These are phyloP conservation scores for Pseudoturritis turrita DNA, from an alignment of 345 rosid species.

Conservation along the genomic window DNA sequence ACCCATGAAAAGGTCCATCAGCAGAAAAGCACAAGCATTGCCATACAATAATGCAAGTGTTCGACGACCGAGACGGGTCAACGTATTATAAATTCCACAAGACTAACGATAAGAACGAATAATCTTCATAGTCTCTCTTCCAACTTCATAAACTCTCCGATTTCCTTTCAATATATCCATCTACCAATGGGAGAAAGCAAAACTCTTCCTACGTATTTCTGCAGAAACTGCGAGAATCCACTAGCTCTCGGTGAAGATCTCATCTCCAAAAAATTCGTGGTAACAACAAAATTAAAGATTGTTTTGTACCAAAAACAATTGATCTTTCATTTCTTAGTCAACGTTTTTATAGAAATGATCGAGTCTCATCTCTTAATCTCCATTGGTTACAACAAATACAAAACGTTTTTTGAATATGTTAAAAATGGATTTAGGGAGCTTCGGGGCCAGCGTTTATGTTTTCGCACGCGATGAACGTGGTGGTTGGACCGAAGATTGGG, in stretches of 20 bases:
- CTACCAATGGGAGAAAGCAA: constrained; percentile 19
- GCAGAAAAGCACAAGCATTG: neutral
- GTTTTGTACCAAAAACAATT: neutral
- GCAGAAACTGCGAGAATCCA: constrained; percentile 65
- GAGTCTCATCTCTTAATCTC: neutral
- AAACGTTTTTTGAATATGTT: neutral
- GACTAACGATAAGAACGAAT: constrained; percentile 1
- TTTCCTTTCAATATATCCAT: neutral
- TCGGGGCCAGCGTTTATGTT: constrained; percentile 76
- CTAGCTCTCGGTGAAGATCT: constrained; percentile 78
- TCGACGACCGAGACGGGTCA: neutral
- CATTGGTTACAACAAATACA: neutral
- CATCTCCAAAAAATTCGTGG: constrained; percentile 51
- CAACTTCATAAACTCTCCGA: neutral
- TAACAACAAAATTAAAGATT: neutral
- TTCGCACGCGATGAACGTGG: constrained; percentile 69
- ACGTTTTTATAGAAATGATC: neutral
- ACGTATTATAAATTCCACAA: neutral
- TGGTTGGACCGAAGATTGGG: constrained; percentile 67
- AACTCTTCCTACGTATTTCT: constrained; percentile 44
- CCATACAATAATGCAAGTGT: neutral
- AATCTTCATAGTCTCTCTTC: neutral
- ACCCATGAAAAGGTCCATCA: neutral
- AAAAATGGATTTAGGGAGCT: constrained; percentile 42
- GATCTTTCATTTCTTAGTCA: neutral